Evolutionary conservation across 2,329 filamentous ascomycete genomes (phyloP).

Genomic region (Hypoxylon sp.): DNA sequence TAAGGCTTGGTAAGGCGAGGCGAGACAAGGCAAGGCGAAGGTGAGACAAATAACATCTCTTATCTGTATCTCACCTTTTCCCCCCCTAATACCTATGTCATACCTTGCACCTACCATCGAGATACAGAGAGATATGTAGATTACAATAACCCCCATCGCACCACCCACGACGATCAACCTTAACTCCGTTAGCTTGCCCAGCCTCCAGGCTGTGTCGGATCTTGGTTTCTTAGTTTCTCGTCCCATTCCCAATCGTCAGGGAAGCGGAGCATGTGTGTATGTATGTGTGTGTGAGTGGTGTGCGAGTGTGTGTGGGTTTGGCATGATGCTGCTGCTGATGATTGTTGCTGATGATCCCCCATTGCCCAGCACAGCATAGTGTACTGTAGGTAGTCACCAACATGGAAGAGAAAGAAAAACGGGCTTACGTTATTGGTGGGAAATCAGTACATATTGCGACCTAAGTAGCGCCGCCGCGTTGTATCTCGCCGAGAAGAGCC

Average conservation of each 20-base stretch:
- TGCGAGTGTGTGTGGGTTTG: constrained; percentile 22
- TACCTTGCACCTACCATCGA: not conserved
- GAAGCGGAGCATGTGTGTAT: constrained; percentile 5
- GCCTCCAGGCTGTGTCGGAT: constrained; percentile 30
- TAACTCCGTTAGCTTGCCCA: constrained; percentile 23
- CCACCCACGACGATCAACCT: constrained; percentile 10
- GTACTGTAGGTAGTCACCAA: not conserved
- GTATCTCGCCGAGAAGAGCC: constrained; percentile 34
- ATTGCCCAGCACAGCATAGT: not conserved
- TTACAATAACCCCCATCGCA: constrained; percentile 9
- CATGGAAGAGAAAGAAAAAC: not conserved
- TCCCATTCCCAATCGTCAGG: constrained; percentile 35
- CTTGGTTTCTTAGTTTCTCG: constrained; percentile 31
- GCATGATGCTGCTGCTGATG: not conserved
- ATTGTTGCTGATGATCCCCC: not conserved
- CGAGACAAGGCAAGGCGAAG: not conserved
- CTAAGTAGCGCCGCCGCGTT: constrained; percentile 15
- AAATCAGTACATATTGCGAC: constrained; percentile 5
- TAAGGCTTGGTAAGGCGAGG: not conserved
- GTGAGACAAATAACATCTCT: not conserved
- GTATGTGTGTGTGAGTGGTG: constrained; percentile 16
- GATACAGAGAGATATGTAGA: not conserved
- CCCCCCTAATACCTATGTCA: too few species aligned
- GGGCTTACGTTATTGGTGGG: constrained; percentile 31
- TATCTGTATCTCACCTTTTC: not conserved